These are phyloP conservation scores for Coemansia sp. DNA, from an alignment of 192 early-diverging fungal species.

Conservation along the genomic window DNA sequence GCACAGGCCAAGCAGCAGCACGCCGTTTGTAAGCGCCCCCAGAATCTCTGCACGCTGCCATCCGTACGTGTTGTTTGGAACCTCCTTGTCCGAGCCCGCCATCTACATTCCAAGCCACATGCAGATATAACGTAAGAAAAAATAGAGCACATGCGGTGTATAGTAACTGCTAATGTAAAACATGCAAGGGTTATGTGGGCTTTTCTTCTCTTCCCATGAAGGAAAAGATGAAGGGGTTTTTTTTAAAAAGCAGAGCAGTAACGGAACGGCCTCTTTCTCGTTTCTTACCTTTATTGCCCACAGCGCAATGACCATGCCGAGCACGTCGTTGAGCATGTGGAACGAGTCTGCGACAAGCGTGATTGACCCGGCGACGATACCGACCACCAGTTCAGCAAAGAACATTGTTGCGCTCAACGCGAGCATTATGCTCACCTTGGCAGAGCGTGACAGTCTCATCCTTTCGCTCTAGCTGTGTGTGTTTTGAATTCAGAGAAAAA, in stretches of 20 bases:
- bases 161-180: background rate
- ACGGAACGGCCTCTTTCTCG: background rate
- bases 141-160: background rate
- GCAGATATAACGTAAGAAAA: conserved; percentile 18
- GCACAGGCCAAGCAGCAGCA: conserved; percentile 87
- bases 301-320: conserved; percentile 75
- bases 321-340: conserved; percentile 87
- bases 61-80: conserved; percentile 78
- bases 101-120: conserved; percentile 34
- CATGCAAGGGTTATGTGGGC: background rate
- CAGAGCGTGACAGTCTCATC: conserved; percentile 54
- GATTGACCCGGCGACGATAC: conserved; percentile 72
- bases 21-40: conserved; percentile 90
- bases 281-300: conserved; percentile 69
- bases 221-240: background rate
- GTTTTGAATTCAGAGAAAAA: background rate
- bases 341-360: conserved; percentile 89
- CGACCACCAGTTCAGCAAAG: conserved; percentile 77
- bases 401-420: conserved; percentile 69
- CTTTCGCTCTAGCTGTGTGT: background rate
- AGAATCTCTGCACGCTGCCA: conserved; percentile 91
- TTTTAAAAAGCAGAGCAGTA: background rate
- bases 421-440: conserved; percentile 62
- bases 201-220: background rate
- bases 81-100: conserved; percentile 60